Conservation (phyloP, 2,329 filamentous ascomycete species). For the Microsporum audouinii region DNA sequence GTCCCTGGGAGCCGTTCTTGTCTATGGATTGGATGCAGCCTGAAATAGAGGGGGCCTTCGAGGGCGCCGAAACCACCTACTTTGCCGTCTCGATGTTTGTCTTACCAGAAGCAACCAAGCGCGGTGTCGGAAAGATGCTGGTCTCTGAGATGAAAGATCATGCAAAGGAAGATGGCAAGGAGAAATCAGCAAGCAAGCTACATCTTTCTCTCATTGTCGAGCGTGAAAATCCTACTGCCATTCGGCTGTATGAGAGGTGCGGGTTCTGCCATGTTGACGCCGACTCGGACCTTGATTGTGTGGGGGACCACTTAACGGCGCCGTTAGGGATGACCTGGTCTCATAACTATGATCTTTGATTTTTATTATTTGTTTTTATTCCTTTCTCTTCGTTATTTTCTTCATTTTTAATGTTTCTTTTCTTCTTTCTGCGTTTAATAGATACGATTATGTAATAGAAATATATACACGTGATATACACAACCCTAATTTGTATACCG, state of each 20-base stretch:
- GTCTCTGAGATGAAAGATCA: slow-evolving; percentile 12
- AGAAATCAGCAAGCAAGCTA: slow-evolving; percentile 8
- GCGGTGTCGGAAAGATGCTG: slow-evolving; percentile 17
- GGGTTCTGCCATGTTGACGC: slow-evolving; percentile 15
- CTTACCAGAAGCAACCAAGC: slow-evolving; percentile 15
- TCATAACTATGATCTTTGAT: background rate
- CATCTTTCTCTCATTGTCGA: slow-evolving; percentile 16
- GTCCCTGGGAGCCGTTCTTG: slow-evolving; percentile 9
- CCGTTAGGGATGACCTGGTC: background rate
- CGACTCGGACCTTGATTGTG: background rate
- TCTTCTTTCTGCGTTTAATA: background rate
- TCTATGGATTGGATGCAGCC: background rate
- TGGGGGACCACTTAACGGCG: background rate
- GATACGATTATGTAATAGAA: background rate
- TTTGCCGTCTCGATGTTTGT: slow-evolving; percentile 22
- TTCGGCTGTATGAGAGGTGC: slow-evolving; percentile 16
- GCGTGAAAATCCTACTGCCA: slow-evolving; percentile 12
- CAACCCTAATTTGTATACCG: slow-evolving; percentile 9
- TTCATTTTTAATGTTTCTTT: background rate
- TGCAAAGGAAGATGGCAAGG: slow-evolving; percentile 10
- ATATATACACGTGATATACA: background rate
- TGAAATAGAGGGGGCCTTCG: background rate
- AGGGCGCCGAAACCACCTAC: slow-evolving; percentile 15
- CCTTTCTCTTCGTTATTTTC: background rate
- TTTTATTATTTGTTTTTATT: background rate